Evolutionary conservation across 345 rosid genomes (phyloP).

Genomic region (Ricinus communis): DNA sequence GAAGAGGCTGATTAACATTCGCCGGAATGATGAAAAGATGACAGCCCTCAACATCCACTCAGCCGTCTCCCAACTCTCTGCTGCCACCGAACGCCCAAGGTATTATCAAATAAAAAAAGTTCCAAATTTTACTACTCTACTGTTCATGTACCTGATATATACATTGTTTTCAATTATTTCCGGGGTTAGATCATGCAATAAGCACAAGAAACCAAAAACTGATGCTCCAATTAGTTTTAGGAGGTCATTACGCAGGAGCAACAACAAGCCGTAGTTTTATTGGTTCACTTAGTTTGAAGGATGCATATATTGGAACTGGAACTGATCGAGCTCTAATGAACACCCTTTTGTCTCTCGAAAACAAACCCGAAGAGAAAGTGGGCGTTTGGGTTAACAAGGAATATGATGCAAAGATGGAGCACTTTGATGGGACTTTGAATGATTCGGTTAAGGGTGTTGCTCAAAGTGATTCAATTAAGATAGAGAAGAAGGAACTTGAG

Average conservation of each 20-base stretch:
- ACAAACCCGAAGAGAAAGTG: neutral
- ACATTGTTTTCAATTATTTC: too few relatives aligned
- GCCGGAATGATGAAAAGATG: slow-evolving; percentile 67
- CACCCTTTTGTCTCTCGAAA: slow-evolving; percentile 31
- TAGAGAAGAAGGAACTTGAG: slow-evolving; percentile 33
- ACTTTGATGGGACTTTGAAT: neutral
- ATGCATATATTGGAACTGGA: slow-evolving; percentile 40
- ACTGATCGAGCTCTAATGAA: slow-evolving; percentile 36
- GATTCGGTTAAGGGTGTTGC: slow-evolving; percentile 8
- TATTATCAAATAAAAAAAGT: too few relatives aligned
- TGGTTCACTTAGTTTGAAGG: slow-evolving; percentile 54
- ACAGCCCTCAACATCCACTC: slow-evolving; percentile 69
- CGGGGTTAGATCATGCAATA: too few relatives aligned
- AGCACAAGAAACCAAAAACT: slow-evolving; percentile 32
- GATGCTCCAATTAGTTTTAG: slow-evolving; percentile 53
- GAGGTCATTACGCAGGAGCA: slow-evolving; percentile 60
- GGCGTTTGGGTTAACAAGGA: slow-evolving; percentile 11
- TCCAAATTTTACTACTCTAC: too few relatives aligned
- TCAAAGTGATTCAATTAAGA: slow-evolving; percentile 26
- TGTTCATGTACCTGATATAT: too few relatives aligned
- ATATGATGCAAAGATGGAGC: slow-evolving; percentile 1
- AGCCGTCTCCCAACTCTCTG: slow-evolving; percentile 52
- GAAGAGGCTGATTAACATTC: slow-evolving; percentile 69
- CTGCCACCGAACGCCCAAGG: slow-evolving; percentile 54
- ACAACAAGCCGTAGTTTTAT: slow-evolving; percentile 21